Percentiles rank a stretch among this genome's conserved stretches.
Conservation (phyloP, 2,329 filamentous ascomycete genomes). For the Exophiala alcalophila region DNA sequence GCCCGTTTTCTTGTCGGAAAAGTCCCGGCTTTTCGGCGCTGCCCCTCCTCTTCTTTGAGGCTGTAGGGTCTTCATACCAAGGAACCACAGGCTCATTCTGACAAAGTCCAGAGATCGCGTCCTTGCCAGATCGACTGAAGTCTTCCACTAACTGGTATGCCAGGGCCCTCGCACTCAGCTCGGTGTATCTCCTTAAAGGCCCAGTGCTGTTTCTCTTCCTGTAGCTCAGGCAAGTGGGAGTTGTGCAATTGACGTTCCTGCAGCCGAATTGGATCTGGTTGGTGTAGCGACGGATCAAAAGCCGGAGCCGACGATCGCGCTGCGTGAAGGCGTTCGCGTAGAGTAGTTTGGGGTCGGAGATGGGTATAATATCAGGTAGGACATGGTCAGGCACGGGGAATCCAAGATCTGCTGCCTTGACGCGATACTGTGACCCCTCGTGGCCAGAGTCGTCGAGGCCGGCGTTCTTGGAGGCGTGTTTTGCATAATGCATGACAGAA, state of each 20-base stretch:
- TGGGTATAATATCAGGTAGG: conserved; percentile 21
- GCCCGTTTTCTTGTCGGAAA: conserved; percentile 12
- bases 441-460: conserved; percentile 15
- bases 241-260: conserved; percentile 64
- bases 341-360: conserved; percentile 18
- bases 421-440: conserved; percentile 14
- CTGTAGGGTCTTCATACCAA: conserved; percentile 27
- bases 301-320: conserved; percentile 29
- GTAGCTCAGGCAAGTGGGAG: conserved; percentile 76
- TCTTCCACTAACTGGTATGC: conserved; percentile 78
- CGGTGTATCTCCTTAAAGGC: conserved; percentile 74
- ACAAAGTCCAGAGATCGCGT: conserved; percentile 42
- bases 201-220: conserved; percentile 65
- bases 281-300: conserved; percentile 53
- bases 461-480: conserved; percentile 10
- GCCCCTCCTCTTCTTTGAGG: conserved; percentile 19
- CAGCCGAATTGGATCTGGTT: conserved; percentile 81
- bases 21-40: conserved; percentile 14
- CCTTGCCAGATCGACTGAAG: conserved; percentile 47
- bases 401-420: conserved; percentile 17
- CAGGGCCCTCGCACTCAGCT: conserved; percentile 75
- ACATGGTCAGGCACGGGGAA: conserved; percentile 21
- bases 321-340: conserved; percentile 21
- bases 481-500: conserved; percentile 24
- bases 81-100: conserved; percentile 29